phyloP scores from a whole-genome alignment of 2,329 filamentous ascomycete genomes.

The Nemania diffusa region DNA sequence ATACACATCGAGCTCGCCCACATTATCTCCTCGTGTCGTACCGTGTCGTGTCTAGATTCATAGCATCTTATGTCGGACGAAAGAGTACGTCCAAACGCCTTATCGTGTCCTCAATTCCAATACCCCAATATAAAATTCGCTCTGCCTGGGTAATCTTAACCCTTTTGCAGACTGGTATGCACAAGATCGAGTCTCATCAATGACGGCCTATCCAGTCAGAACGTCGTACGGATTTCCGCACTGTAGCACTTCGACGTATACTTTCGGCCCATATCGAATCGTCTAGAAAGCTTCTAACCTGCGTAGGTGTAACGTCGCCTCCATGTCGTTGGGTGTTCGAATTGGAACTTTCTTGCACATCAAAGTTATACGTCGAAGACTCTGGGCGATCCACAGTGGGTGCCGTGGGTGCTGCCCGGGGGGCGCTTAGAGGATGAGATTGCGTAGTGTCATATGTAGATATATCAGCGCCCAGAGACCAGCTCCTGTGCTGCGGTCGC shows the following conservation, averaged over 20 bases:
- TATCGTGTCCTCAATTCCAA: neutral
- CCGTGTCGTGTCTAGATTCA: neutral
- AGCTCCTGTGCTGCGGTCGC: conserved; percentile 54
- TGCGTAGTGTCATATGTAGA: conserved; percentile 56
- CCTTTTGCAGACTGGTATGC: too few species aligned
- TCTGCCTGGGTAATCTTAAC: neutral
- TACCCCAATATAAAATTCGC: neutral
- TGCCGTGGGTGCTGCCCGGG: conserved; percentile 57
- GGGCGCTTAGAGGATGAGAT: conserved; percentile 65
- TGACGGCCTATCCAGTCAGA: conserved; percentile 46
- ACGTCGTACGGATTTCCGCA: conserved; percentile 54
- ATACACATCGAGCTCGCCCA: neutral
- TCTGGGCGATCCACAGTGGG: conserved; percentile 58
- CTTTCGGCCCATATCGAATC: conserved; percentile 94
- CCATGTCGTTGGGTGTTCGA: conserved; percentile 64
- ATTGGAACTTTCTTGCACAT: conserved; percentile 59
- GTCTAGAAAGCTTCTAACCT: conserved; percentile 86
- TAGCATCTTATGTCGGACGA: conserved; percentile 5
- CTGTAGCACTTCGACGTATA: conserved; percentile 87
- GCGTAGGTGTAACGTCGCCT: conserved; percentile 77
- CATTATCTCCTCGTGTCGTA: conserved; percentile 1
- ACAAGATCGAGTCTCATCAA: conserved; percentile 25
- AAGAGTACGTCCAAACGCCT: conserved; percentile 21
- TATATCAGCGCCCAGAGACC: conserved; percentile 58
- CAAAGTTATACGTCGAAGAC: conserved; percentile 67